Evolutionary conservation across 2,329 filamentous ascomycete genomes (phyloP), one percentile per base, ranked within the genome.

Genomic region (Talaromyces piceae): DNA sequence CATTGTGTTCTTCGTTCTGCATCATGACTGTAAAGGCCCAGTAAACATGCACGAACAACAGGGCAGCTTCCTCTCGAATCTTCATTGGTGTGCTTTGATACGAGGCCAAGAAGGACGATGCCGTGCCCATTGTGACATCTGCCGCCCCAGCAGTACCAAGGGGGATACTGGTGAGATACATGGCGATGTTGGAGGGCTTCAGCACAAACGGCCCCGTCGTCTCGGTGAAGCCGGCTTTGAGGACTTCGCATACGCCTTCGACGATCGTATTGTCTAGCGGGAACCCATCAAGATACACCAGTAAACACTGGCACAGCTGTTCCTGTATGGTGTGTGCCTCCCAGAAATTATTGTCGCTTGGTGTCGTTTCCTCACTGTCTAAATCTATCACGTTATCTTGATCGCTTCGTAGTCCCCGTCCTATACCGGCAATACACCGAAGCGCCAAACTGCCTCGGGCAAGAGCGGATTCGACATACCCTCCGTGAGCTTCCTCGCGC

Each of bases 151-250:
- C 60, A 47, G 64, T 68, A 4, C 68, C 63, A 18, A 70, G 55
- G 16, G 69, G 67, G 46, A 73, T 63, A 44, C 64, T 65, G 49
- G 64, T 69, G 39, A 75, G 66, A 43, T 75, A 71, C 20, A 67
- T 63, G 20, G 70, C 67, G 3, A 66, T 72, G 41, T 71, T 57
- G n/a, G 61, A 57, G 2, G 71, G 66, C 18, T 69, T 63, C 50
- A 75, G 71, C 18, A 74, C 71, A 51, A 70, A 74, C 9, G 68
- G 68, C 0, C 71, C 71, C 1, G 65, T 67, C 20, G 59, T 61
- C 52, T 75, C 73, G 3, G 72, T 73, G 52, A 69, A 74, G 3
- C 72, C 72, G 9, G 72, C 71, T 55, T 68, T 73, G 31, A 75
- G 57, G 18, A 75, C 68, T 46, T 74, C 71, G 56, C 72, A 75